Evolutionary conservation across 441 rosid species (phyloP), one percentile per base, ranked within the genome.

Genomic region (Adansonia rubrostipa): DNA sequence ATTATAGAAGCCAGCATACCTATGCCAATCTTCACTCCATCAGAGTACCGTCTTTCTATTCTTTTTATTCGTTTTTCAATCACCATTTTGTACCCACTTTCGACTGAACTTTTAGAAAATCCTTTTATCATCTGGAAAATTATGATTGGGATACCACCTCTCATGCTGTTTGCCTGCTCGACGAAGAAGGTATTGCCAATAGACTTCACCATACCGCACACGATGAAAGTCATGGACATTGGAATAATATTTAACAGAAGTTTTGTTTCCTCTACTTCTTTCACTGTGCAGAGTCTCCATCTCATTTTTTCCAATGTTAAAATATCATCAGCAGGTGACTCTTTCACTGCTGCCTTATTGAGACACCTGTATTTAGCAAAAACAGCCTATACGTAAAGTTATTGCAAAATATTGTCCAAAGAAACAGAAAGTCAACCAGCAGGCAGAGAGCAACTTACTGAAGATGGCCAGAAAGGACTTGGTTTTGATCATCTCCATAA

Each of bases 221-320:
- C 67, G 0, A 56, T 10, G n/a, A 79, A 73, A 44, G 67, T n/a
- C 33, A 10, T 3, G 24, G 65, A 72, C 66, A 79, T 53, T 20
- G 77, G 81, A 73, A 79, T 7, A 6, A 73, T 44, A n/a, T 53
- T 67, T 5, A 65, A 7, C 9, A 56, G 58, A 54, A 73, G 58
- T 48, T 79, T 79, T 2, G 73, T 40, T 24, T 73, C 22, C 45
- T 66, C 28, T 8, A 73, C 77, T 68, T 64, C n/a, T 17, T 8
- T 22, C 47, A 73, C 73, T 1, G 40, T 64, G 14, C 67, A 73
- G 0, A 73, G 67, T 45, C 6, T 73, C 19, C 81, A 48, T 20
- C 3, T 67, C 7, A 0, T 14, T 61, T 11, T 7, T 62, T 63
- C 48, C 14, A 0, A 5, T 1, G 9, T 9, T 72, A 40, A 7